A percentile compares a stretch with the other conserved stretches of the same genome.
These are phyloP conservation scores for Chrysoporthe deuterocubensis DNA, from an alignment of 2,329 filamentous ascomycete species.

Conservation along the genomic window DNA sequence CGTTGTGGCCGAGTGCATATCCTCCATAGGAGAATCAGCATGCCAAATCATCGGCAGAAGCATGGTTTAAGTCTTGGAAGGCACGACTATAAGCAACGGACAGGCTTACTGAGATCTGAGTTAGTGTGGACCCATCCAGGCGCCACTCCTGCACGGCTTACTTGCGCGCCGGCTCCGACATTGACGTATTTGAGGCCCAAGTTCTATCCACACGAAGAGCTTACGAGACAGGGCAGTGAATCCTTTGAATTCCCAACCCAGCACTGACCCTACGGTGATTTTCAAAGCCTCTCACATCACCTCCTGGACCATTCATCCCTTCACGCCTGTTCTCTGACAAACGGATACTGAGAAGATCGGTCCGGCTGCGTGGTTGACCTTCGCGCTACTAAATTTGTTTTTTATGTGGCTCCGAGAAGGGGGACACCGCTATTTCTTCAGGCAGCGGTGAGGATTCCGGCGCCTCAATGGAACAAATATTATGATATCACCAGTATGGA, in stretches of 20 bases:
- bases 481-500: too few species aligned
- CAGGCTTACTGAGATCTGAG: background rate
- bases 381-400: too few species aligned
- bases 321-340: too few species aligned
- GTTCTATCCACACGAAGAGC: background rate
- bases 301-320: too few species aligned
- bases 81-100: background rate
- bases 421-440: too few species aligned
- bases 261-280: background rate
- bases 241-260: background rate
- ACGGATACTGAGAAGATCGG: too few species aligned
- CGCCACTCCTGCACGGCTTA: background rate
- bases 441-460: too few species aligned
- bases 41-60: background rate
- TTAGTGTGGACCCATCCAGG: background rate
- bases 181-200: background rate
- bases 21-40: background rate
- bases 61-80: background rate
- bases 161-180: background rate
- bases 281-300: background rate
- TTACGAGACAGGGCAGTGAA: background rate
- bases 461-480: too few species aligned
- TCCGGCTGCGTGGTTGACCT: too few species aligned
- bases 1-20: background rate
- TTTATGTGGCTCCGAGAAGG: too few species aligned